Conservation (phyloP, 768 basidiomycete genomes). For the Kwoniella shandongensis region DNA sequence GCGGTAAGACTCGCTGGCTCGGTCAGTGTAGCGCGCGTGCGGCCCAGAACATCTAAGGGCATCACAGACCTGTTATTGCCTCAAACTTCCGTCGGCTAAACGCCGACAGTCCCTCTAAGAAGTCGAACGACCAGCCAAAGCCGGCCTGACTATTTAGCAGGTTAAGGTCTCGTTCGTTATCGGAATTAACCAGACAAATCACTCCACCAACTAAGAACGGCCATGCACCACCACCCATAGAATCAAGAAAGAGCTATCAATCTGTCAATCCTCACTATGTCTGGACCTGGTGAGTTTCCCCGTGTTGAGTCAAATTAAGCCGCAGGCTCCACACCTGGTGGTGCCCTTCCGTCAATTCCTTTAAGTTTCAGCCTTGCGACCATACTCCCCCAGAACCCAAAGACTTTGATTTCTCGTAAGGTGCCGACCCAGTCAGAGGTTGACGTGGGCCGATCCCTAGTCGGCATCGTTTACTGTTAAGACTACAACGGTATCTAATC, state of each 20-base stretch:
- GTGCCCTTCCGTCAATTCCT: slow-evolving; percentile 82
- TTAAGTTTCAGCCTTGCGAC: slow-evolving; percentile 75
- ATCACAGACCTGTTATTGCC: slow-evolving; percentile 91
- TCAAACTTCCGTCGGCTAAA: slow-evolving; percentile 81
- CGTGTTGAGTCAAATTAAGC: slow-evolving; percentile 83
- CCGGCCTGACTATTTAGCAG: slow-evolving; percentile 84
- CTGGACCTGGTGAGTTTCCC: slow-evolving; percentile 78
- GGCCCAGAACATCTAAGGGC: slow-evolving; percentile 87
- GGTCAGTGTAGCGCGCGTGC: slow-evolving; percentile 86
- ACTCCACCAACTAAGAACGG: slow-evolving; percentile 85
- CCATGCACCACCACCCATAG: slow-evolving; percentile 85
- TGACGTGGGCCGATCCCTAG: slow-evolving; percentile 72
- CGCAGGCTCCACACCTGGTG: slow-evolving; percentile 76
- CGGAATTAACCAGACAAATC: slow-evolving; percentile 97
- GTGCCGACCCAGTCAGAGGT: slow-evolving; percentile 72
- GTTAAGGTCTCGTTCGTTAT: slow-evolving; percentile 92
- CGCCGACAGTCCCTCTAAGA: slow-evolving; percentile 83
- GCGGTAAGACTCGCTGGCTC: slow-evolving; percentile 76
- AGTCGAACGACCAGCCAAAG: slow-evolving; percentile 70
- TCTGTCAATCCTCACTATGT: slow-evolving; percentile 75
- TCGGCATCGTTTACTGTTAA: slow-evolving; percentile 82
- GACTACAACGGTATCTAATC: slow-evolving; percentile 81
- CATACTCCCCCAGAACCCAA: slow-evolving; percentile 80
- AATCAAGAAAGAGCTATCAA: slow-evolving; percentile 82
- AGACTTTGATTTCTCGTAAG: slow-evolving; percentile 86